A percentile compares a stretch with the other conserved stretches of the same genome.
These are phyloP conservation scores for Microbotryum saponariae DNA, from an alignment of 1,284 basidiomycete species.

Conservation along the genomic window DNA sequence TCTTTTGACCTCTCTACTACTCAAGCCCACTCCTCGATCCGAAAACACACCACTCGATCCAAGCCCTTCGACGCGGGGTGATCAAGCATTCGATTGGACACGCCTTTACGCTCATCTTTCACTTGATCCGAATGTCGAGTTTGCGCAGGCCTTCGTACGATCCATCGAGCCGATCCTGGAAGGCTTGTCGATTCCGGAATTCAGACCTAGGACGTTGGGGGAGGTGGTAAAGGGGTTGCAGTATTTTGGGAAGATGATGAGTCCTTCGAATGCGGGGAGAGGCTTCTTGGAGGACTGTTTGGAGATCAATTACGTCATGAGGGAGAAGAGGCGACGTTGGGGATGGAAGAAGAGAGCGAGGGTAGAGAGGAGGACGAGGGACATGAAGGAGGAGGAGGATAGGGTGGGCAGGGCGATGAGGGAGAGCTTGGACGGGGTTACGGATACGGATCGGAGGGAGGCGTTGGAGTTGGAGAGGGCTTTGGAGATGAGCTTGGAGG, in stretches of 20 bases:
- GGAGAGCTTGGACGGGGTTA: constrained; percentile 9
- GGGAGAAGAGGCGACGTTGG: constrained; percentile 1
- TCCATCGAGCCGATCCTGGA: constrained; percentile 19
- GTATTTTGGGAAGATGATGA: constrained; percentile 1
- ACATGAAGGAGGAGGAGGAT: constrained; percentile 4
- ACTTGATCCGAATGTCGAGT: constrained; percentile 1
- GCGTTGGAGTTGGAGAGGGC: not conserved
- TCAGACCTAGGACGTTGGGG: not conserved
- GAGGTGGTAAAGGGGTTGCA: constrained; percentile 9
- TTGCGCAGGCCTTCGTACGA: constrained; percentile 20
- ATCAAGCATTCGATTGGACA: constrained; percentile 21
- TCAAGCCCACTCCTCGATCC: constrained; percentile 3
- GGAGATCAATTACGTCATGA: constrained; percentile 21
- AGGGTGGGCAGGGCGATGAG: constrained; percentile 12
- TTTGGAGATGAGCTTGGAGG: not conserved
- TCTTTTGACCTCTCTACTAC: constrained; percentile 20
- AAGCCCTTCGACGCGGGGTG: not conserved
- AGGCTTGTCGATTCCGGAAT: not conserved
- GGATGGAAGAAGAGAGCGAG: constrained; percentile 1
- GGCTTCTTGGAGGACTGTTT: constrained; percentile 7
- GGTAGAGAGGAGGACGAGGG: not conserved
- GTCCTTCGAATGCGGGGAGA: not conserved
- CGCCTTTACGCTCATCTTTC: constrained; percentile 15
- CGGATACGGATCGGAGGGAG: not conserved
- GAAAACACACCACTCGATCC: not conserved